Evolutionary conservation across 306 rosid species (phyloP).

Genomic region (Pyrus communis): DNA sequence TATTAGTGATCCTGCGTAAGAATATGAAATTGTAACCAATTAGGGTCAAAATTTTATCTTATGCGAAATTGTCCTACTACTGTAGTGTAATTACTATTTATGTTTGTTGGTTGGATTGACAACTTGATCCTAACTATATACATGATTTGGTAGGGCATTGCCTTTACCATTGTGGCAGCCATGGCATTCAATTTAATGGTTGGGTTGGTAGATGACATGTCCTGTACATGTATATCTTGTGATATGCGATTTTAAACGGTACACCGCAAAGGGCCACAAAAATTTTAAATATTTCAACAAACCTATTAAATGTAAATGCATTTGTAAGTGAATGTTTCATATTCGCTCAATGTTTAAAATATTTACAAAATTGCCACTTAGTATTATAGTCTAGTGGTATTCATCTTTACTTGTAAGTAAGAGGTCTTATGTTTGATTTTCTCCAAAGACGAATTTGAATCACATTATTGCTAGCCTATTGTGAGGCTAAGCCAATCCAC

Average conservation of each 20-base stretch:
- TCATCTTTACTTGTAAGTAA: too few species aligned
- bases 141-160: not conserved
- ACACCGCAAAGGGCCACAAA: not conserved
- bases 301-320: too few species aligned
- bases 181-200: not conserved
- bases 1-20: not conserved
- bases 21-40: not conserved
- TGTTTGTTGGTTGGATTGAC: not conserved
- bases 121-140: not conserved
- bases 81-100: not conserved
- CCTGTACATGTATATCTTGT: not conserved
- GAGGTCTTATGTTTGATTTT: too few species aligned
- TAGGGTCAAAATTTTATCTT: too few species aligned
- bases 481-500: too few species aligned
- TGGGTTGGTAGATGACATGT: not conserved
- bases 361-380: too few species aligned
- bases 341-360: too few species aligned
- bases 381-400: too few species aligned
- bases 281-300: not conserved
- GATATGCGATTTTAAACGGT: not conserved
- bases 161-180: not conserved
- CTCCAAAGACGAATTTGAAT: rapidly evolving
- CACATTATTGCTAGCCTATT: too few species aligned
- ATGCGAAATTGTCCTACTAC: too few species aligned
- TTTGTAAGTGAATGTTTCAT: too few species aligned